phyloP scores from a whole-genome alignment of 805 yeast species.

The Jamesozyma rosinii region DNA sequence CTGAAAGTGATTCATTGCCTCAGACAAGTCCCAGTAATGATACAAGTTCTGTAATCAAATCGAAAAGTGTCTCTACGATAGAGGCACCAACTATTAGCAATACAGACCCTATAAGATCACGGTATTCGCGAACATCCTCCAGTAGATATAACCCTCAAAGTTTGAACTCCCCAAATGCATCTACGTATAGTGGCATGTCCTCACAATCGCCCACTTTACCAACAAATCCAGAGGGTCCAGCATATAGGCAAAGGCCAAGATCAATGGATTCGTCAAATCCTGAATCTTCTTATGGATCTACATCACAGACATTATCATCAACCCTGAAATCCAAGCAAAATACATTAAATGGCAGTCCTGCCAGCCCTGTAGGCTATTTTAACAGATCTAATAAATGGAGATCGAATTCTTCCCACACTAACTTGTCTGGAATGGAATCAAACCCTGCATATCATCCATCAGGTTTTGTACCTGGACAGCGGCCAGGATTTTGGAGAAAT shows the following conservation, averaged over 20 bases:
- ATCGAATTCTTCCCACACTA: constrained; percentile 1
- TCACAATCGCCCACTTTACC: not conserved
- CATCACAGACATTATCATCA: not conserved
- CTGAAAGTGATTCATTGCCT: constrained; percentile 9
- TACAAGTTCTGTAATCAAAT: not conserved
- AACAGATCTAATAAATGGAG: constrained; percentile 21
- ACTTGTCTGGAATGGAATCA: not conserved
- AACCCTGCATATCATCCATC: not conserved
- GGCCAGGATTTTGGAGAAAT: constrained; percentile 13
- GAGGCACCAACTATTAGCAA: not conserved
- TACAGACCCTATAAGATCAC: constrained; percentile 4
- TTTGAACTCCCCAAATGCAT: not conserved
- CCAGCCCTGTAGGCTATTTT: constrained; percentile 11
- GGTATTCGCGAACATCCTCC: constrained; percentile 10
- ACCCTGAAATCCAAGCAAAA: not conserved
- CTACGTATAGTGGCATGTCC: not conserved
- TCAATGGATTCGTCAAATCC: constrained; percentile 7
- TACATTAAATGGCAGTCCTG: constrained; percentile 2
- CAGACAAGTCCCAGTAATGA: not conserved
- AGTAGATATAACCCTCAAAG: constrained; percentile 24
- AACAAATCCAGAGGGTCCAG: constrained; percentile 1
- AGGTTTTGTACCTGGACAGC: not conserved
- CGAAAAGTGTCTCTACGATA: not conserved
- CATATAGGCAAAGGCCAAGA: constrained; percentile 16
- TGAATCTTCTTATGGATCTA: constrained; percentile 1